Conservation (phyloP, 768 basidiomycete genomes). For the Suillus plorans region DNA sequence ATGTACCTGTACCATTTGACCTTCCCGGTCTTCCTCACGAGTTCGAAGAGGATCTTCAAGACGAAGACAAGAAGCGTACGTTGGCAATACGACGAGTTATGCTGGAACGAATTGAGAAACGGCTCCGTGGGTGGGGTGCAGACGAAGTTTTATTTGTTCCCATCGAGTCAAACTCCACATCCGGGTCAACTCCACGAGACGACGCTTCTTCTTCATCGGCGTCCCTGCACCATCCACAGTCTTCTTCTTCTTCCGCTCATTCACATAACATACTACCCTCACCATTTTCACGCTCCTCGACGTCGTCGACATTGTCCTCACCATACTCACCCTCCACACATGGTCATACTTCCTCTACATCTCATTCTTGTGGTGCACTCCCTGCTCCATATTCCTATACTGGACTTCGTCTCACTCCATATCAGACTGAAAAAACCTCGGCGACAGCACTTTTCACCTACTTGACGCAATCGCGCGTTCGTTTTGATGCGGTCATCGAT, state of each 20-base stretch:
- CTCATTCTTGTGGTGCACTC: conserved; percentile 25
- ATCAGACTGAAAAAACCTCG: conserved; percentile 27
- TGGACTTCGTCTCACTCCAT: conserved; percentile 28
- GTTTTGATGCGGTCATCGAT: conserved; percentile 81
- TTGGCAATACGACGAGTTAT: conserved; percentile 40
- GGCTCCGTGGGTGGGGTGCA: conserved; percentile 67
- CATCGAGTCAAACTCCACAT: conserved; percentile 19
- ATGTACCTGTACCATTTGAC: conserved; percentile 45
- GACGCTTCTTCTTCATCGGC: conserved; percentile 24
- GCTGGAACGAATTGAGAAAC: conserved; percentile 49
- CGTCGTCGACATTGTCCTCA: conserved; percentile 33
- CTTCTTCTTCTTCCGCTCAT: conserved; percentile 22
- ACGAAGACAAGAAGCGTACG: conserved; percentile 33
- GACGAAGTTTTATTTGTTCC: conserved; percentile 73
- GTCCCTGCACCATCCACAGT: conserved; percentile 24
- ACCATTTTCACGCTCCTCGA: conserved; percentile 31
- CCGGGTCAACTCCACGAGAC: conserved; percentile 18
- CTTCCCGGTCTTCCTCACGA: conserved; percentile 34
- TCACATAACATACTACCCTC: conserved; percentile 33
- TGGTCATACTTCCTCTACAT: conserved; percentile 20
- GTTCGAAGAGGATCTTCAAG: conserved; percentile 31
- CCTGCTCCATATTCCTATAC: conserved; percentile 30
- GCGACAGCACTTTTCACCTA: conserved; percentile 25
- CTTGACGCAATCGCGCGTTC: conserved; percentile 28
- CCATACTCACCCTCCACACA: conserved; percentile 27